Conservation (phyloP, 345 rosid genomes). For the Sisymbrium altissimum region DNA sequence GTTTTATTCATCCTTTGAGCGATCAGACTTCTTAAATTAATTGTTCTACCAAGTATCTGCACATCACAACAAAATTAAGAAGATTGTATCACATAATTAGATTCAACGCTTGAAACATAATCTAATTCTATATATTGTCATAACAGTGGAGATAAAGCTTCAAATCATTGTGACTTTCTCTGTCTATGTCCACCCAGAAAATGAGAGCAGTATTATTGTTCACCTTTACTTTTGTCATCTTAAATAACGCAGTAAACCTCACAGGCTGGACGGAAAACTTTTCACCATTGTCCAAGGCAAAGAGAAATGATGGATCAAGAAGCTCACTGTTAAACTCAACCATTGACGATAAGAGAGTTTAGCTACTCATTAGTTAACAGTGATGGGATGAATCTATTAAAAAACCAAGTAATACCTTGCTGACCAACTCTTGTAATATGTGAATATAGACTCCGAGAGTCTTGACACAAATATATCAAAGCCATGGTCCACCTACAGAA, state of each 20-base stretch:
- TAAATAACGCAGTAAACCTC: conserved; percentile 79
- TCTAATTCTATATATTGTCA: neutral
- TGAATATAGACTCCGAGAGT: conserved; percentile 78
- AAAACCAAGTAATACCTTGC: conserved; percentile 56
- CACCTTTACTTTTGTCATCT: conserved; percentile 97
- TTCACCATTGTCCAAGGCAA: conserved; percentile 90
- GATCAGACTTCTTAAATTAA: conserved; percentile 85
- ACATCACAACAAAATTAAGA: conserved; percentile 25
- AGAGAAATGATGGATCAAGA: conserved; percentile 97
- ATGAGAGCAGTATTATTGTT: conserved; percentile 4
- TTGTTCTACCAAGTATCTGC: conserved; percentile 92
- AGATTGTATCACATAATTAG: conserved; percentile 14
- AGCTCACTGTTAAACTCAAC: conserved; percentile 59
- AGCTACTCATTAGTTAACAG: conserved; percentile 16
- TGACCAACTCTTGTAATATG: conserved; percentile 97
- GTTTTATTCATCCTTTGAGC: conserved; percentile 86
- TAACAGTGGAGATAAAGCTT: neutral
- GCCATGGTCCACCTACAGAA: conserved; percentile 88
- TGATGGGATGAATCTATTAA: neutral
- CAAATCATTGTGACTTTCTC: neutral
- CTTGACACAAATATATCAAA: conserved; percentile 90
- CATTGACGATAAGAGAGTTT: conserved; percentile 18
- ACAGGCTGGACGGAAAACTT: conserved; percentile 81
- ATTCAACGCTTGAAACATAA: conserved; percentile 13
- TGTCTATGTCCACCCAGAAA: neutral